These are phyloP conservation scores for Neonectria hederae DNA, from an alignment of 2,329 filamentous ascomycete genomes.

Conservation along the genomic window DNA sequence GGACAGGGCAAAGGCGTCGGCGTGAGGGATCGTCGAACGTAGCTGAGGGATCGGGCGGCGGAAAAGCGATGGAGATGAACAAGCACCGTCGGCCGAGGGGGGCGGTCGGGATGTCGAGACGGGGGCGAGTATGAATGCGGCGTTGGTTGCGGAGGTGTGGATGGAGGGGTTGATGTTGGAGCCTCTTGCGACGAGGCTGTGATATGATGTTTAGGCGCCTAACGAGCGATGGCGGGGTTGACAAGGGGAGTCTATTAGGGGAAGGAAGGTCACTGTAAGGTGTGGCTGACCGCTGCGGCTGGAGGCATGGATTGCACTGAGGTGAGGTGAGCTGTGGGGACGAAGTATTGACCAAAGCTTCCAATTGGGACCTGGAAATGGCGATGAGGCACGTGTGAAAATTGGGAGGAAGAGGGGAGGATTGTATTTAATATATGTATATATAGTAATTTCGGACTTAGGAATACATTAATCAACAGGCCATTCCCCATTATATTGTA, in stretches of 20 bases:
- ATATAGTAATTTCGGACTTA: no score
- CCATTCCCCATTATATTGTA: no score
- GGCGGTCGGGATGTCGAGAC: conserved; percentile 4
- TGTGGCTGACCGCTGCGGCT: conserved; percentile 19
- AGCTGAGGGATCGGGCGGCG: background rate
- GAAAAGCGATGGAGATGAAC: background rate
- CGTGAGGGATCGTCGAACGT: conserved; percentile 1
- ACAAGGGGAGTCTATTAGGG: background rate
- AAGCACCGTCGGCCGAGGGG: conserved; percentile 7
- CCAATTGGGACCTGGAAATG: background rate
- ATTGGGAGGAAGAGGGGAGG: background rate
- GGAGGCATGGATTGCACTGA: background rate
- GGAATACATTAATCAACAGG: no score
- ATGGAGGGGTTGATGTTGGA: conserved; percentile 38
- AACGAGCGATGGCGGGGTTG: conserved; percentile 5
- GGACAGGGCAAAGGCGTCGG: background rate
- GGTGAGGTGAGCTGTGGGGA: background rate
- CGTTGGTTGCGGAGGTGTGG: conserved; percentile 23
- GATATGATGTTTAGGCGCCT: conserved; percentile 33
- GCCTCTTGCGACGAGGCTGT: conserved; percentile 41
- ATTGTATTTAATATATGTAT: no score
- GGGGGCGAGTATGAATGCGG: conserved; percentile 4
- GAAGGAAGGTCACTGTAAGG: conserved; percentile 1
- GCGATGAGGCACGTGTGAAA: background rate
- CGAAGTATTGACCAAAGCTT: background rate